Evolutionary conservation across 768 basidiomycete species (phyloP), one percentile per base, ranked within the genome.

Genomic region (Macrolepiota fuliginosa): DNA sequence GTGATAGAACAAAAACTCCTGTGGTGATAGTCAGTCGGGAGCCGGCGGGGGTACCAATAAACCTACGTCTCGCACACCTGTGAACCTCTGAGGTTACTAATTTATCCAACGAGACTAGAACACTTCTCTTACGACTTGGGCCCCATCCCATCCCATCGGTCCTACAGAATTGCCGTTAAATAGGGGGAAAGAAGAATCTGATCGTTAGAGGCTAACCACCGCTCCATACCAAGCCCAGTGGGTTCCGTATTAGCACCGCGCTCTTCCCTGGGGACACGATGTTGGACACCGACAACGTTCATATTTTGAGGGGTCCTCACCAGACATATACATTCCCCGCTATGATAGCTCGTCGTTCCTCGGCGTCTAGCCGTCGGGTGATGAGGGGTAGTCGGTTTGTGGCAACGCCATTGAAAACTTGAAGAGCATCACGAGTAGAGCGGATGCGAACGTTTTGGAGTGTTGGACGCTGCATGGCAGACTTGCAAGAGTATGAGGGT

Each of bases 251-350:
- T 91, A 6, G 91, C 89, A 25, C 89, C 89, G 64, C 91, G 88
- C 66, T 94, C 91, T 70, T 94, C 91, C 91, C 79, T 81, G 36
- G 35, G 42, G 32, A 27, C 15, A 25, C 3, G 3, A 5, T 52
- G 46, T 27, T 63, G 27, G 53, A 39, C 29, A 37, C 37, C 46
- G 32, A 3, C 6, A 15, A 17, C 6, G 32, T n/a, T 22, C 5
- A 22, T n/a, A 39, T 19, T 27, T 19, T 17, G 39, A 56, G 11
- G 37, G 46, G 19, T 36, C 68, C 76, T 60, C 60, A 79, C 79
- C 92, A 94, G 63, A 93, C 89, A 66, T 92, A 93, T 24, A 92
- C 89, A 66, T 90, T 90, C 25, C 91, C 91, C 0, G 91, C 83
- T 17, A 80, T 66, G 67, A 94, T 89, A 17, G 83, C 83, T 51